Conservation (phyloP, 257 asterid species). For the Henckelia pumila region DNA sequence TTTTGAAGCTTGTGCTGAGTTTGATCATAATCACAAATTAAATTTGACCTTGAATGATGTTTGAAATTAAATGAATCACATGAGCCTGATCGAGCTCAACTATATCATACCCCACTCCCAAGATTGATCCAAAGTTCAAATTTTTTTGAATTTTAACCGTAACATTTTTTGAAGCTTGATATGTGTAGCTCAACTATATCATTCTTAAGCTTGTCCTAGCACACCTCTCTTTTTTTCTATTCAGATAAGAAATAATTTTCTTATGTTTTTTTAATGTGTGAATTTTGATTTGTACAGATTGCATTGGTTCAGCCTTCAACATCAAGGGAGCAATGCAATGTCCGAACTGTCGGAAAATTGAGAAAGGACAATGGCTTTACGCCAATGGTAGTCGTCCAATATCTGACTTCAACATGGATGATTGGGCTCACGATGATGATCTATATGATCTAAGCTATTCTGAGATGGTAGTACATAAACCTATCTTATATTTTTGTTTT, state of each 20-base stretch:
- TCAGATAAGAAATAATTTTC: neutral
- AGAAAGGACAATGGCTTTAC: constrained; percentile 97
- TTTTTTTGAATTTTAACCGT: neutral
- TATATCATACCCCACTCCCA: neutral
- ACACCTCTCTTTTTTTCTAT: neutral
- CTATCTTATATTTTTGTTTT: neutral
- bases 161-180: neutral
- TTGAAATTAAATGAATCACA: neutral
- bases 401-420: constrained; percentile 87
- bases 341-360: constrained; percentile 96
- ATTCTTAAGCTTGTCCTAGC: neutral
- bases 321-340: constrained; percentile 98
- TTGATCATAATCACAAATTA: too few relatives aligned
- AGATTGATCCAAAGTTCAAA: neutral
- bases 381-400: constrained; percentile 76
- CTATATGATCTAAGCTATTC: constrained; percentile 77
- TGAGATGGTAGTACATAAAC: constrained; percentile 63
- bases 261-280: constrained; percentile 14
- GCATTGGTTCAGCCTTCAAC: constrained; percentile 98
- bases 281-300: constrained; percentile 54
- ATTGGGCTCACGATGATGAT: constrained; percentile 90
- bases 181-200: neutral
- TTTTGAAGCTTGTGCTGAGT: neutral
- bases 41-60: neutral
- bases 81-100: neutral